Percentiles rank a stretch among this genome's conserved stretches.
These are phyloP conservation scores for Saccharomyces uvarum DNA, from an alignment of 1,139 yeast genomes.

Conservation along the genomic window DNA sequence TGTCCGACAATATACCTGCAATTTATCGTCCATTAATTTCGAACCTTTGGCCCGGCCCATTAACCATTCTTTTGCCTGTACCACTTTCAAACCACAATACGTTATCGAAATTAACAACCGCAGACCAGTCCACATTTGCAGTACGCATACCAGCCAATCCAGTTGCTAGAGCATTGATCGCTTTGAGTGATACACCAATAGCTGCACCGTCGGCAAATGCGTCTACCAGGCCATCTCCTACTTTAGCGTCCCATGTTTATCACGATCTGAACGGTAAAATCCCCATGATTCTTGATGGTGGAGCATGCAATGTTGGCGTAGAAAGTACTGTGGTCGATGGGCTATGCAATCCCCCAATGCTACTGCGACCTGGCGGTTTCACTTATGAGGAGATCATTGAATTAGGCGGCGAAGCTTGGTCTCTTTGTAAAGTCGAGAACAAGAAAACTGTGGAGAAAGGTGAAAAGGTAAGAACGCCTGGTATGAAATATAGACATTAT, in stretches of 20 bases:
- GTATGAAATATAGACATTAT: constrained; percentile 94
- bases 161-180: constrained; percentile 83
- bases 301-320: constrained; percentile 81
- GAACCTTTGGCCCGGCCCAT: constrained; percentile 92
- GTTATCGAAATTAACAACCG: constrained; percentile 71
- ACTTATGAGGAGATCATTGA: constrained; percentile 63
- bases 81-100: constrained; percentile 36
- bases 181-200: constrained; percentile 76
- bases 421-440: constrained; percentile 48
- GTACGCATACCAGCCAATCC: constrained; percentile 83
- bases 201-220: constrained; percentile 99
- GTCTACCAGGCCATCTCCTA: constrained; percentile 90
- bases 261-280: constrained; percentile 72
- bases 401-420: constrained; percentile 64
- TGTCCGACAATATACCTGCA: constrained; percentile 46
- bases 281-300: constrained; percentile 88
- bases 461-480: constrained; percentile 86
- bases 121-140: constrained; percentile 82
- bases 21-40: constrained; percentile 56
- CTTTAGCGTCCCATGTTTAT: constrained; percentile 75
- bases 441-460: constrained; percentile 54
- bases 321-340: constrained; percentile 95
- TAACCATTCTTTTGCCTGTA: constrained; percentile 76
- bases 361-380: constrained; percentile 90
- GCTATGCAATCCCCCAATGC: constrained; percentile 70